Evolutionary conservation across 2,329 filamentous ascomycete genomes (phyloP), one percentile per base, ranked within the genome.

Genomic region (Coniochaeta prunicola): DNA sequence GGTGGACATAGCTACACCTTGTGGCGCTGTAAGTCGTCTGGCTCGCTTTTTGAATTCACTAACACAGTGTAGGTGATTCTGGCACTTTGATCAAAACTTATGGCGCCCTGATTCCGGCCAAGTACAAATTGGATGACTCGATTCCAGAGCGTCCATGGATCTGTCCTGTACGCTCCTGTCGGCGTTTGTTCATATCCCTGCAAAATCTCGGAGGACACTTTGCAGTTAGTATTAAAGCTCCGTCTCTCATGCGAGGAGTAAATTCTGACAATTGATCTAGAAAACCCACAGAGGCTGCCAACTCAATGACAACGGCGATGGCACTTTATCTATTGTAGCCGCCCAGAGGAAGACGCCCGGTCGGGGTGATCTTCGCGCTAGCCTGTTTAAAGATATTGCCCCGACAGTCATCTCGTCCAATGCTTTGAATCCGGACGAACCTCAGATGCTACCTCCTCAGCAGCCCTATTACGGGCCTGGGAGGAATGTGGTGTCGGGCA

Each of bases 291-390:
- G 56, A 9, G 61, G 60, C 4, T 56, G 48, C 28, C 31, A 21
- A 4, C 31, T 65, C 4, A 66, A 66, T 33, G 64, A 66, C 36
- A 66, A 65, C 30, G n/a, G 54, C n/a, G 63, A 65, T 31, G 64
- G 63, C 3, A 65, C 64, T 2, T 59, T 64, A 8, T 64, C 64
- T 4, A 17, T 62, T 17, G 58, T 64, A 19, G 19, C 38, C 5
- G n/a, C 38, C 4, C n/a, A 17, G 5, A n/a, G 21, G 9, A 42
- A 24, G 38, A 42, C 38, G 8, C 38, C 38, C 10, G 38, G 38
- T 12, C 3, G 6, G n/a, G 38, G 38, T 9, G 33, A 36, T 15
- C 33, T 36, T 36, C n/a, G 38, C 19, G 38, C 5, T 13, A 42
- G 13, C 6, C n/a, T 42, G 38, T 19, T 7, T n/a, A 24, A 21